Evolutionary conservation across 768 basidiomycete genomes (phyloP).

Genomic region (Podaxis mareebaensis): DNA sequence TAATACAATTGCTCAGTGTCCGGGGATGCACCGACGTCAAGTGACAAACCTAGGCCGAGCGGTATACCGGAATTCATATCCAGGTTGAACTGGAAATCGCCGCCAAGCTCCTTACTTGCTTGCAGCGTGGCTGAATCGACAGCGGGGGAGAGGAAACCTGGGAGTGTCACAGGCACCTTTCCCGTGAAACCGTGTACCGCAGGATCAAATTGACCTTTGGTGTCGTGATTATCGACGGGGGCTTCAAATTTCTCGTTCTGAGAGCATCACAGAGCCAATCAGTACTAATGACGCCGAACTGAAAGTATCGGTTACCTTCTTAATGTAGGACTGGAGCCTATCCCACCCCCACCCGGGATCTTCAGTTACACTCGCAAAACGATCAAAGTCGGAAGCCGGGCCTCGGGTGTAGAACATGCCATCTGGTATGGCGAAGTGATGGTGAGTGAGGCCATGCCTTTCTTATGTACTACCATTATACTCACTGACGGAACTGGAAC

Average conservation of each 20-base stretch:
- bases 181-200: constrained; percentile 22
- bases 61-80: constrained; percentile 19
- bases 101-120: constrained; percentile 18
- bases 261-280: not conserved
- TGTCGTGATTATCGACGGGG: constrained; percentile 22
- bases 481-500: constrained; percentile 33
- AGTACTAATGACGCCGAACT: constrained; percentile 16
- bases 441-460: constrained; percentile 12
- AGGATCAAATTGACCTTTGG: constrained; percentile 22
- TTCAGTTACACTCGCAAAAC: constrained; percentile 27
- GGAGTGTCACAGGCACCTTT: constrained; percentile 19
- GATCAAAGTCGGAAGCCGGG: constrained; percentile 21
- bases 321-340: constrained; percentile 25
- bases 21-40: not conserved
- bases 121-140: constrained; percentile 23
- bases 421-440: not conserved
- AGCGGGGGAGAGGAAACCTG: constrained; percentile 16
- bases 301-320: constrained; percentile 20
- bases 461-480: not conserved
- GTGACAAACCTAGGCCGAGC: constrained; percentile 12
- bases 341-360: constrained; percentile 38
- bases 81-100: constrained; percentile 16
- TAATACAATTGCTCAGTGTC: not conserved
- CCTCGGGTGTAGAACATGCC: constrained; percentile 27
- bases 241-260: constrained; percentile 22